Percentiles rank a stretch among this genome's conserved stretches.
phyloP scores from a whole-genome alignment of 169 alveolate species.

The Pseudocohnilembus persalinus region DNA sequence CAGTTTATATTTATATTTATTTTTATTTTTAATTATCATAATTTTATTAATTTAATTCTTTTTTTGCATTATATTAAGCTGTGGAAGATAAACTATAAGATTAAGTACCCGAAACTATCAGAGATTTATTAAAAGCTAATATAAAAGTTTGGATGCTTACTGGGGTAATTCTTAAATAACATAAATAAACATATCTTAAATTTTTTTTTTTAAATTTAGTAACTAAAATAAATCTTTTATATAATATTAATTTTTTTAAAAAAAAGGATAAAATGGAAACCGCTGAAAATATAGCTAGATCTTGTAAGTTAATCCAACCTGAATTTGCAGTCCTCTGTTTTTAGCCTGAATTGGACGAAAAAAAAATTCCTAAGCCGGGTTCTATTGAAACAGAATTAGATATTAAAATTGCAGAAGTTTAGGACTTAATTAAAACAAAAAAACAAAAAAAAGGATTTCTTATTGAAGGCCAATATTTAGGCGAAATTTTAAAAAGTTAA shows the following conservation, averaged over 20 bases:
- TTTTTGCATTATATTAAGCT: conserved; percentile 3
- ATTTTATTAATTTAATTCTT: too few species aligned
- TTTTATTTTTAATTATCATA: too few species aligned
- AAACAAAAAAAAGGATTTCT: conserved; percentile 45
- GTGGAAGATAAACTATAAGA: conserved; percentile 85
- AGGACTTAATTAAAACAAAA: conserved; percentile 15
- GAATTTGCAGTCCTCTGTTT: conserved; percentile 47
- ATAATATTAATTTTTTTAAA: too few species aligned
- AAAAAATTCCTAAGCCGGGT: conserved; percentile 3
- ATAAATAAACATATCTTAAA: too few species aligned
- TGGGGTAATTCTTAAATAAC: too few species aligned
- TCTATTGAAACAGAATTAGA: conserved; percentile 32
- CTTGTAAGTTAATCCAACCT: conserved; percentile 74
- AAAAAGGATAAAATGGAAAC: conserved; percentile 82
- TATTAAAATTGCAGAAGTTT: conserved; percentile 13
- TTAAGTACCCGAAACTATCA: conserved; percentile 78
- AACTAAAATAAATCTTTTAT: conserved; percentile 2
- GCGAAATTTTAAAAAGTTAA: conserved; percentile 14
- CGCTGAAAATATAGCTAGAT: conserved; percentile 84
- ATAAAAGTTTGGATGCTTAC: conserved; percentile 19
- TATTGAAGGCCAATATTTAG: conserved; percentile 58
- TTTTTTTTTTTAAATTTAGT: too few species aligned
- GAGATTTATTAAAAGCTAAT: conserved; percentile 64
- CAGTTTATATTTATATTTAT: too few species aligned
- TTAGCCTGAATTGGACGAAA: conserved; percentile 32